phyloP scores from a whole-genome alignment of 306 rosid species.

The Prunus mume region DNA sequence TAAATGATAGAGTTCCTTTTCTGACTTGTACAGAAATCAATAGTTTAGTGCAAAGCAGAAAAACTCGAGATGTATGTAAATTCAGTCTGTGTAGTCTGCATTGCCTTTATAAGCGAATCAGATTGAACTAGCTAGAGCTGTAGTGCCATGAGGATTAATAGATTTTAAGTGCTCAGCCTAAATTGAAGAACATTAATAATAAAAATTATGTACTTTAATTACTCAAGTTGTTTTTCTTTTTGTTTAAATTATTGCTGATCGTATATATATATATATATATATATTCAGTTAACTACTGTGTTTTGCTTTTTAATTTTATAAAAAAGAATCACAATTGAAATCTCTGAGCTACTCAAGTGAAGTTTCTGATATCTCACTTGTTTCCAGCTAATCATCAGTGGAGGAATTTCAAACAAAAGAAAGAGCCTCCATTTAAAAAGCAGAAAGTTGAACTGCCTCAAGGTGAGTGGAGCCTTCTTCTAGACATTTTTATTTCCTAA shows the following conservation, averaged over 20 bases:
- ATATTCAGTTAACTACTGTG: neutral
- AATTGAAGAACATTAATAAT: neutral
- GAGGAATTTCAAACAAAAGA: slow-evolving; percentile 67
- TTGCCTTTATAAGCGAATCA: neutral
- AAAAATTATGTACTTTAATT: neutral
- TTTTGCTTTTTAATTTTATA: neutral
- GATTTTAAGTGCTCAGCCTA: neutral
- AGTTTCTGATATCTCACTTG: slow-evolving; percentile 27
- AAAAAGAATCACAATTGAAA: neutral
- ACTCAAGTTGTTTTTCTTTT: neutral
- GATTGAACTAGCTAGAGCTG: neutral
- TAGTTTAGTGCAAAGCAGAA: neutral
- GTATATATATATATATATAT: neutral
- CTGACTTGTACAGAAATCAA: neutral
- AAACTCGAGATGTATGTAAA: neutral
- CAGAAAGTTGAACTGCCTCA: slow-evolving; percentile 69
- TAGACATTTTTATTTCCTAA: slow-evolving; percentile 8
- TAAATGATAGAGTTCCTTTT: neutral
- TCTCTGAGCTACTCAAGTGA: slow-evolving; percentile 8
- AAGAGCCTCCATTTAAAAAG: slow-evolving; percentile 75
- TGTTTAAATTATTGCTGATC: neutral
- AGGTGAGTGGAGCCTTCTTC: slow-evolving; percentile 50
- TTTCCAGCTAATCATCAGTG: slow-evolving; percentile 64
- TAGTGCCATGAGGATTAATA: neutral
- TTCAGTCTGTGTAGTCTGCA: neutral